Conservation (phyloP, 164 flowering plant species). For the Amborella trichopoda region DNA sequence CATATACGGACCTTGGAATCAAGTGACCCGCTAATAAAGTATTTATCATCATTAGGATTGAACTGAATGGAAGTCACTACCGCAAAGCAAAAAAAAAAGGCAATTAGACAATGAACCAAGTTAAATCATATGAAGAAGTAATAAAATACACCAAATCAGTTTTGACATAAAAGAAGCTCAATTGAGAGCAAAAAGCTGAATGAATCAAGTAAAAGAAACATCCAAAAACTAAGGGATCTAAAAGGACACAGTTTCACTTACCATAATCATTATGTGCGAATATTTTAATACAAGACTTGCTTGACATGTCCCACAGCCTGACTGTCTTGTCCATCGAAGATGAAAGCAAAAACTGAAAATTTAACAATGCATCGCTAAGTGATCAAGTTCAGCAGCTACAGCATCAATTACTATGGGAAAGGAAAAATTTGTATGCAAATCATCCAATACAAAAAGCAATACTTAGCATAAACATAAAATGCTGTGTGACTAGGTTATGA, state of each 20-base stretch:
- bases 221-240: neutral
- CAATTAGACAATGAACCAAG: neutral
- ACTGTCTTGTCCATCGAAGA: slow-evolving; percentile 99
- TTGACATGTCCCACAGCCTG: slow-evolving; percentile 82
- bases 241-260: slow-evolving; percentile 16
- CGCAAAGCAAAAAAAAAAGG: slow-evolving; percentile 16
- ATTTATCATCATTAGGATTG: slow-evolving; percentile 93
- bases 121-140: neutral
- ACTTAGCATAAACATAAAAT: too few relatives aligned
- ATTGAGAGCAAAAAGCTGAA: too few relatives aligned
- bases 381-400: too few relatives aligned
- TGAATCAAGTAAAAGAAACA: too few relatives aligned
- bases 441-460: too few relatives aligned
- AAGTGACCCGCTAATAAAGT: slow-evolving; percentile 95
- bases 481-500: too few relatives aligned
- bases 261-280: slow-evolving; percentile 98
- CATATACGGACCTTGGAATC: slow-evolving; percentile 98
- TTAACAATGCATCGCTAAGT: neutral
- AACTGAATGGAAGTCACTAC: slow-evolving; percentile 99
- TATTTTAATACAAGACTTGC: slow-evolving; percentile 71
- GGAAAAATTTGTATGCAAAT: too few relatives aligned
- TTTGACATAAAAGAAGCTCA: too few relatives aligned
- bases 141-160: neutral
- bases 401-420: too few relatives aligned
- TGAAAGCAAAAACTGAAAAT: slow-evolving; percentile 43